Conservation (phyloP, 768 basidiomycete species). For the Holtermanniella nyarrowii region DNA sequence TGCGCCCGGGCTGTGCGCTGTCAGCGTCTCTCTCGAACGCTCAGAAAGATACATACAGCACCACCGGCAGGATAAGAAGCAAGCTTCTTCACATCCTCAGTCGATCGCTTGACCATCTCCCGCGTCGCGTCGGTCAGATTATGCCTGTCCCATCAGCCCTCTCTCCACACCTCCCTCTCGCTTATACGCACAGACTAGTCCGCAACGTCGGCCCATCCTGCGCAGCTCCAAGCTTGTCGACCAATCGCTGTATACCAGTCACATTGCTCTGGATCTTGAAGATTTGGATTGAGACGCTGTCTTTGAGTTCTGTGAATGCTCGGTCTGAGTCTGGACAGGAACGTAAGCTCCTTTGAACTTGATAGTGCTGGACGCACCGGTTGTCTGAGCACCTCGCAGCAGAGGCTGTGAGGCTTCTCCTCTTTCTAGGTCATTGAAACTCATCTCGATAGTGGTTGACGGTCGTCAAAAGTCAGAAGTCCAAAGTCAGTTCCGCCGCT, state of each 20-base stretch:
- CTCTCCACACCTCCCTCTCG: background rate
- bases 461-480: no score
- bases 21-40: no score
- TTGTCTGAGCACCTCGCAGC: constrained; percentile 15
- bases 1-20: constrained; percentile 30
- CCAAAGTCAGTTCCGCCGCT: no score
- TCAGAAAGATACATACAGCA: constrained; percentile 15
- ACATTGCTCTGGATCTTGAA: constrained; percentile 99
- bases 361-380: background rate
- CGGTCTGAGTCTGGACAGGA: constrained; percentile 49
- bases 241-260: constrained; percentile 85
- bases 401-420: constrained; percentile 30
- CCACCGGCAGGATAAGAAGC: constrained; percentile 50
- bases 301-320: constrained; percentile 58
- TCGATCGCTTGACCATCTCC: constrained; percentile 86
- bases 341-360: no score
- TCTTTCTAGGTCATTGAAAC: constrained; percentile 38
- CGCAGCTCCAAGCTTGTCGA: constrained; percentile 83
- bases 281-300: constrained; percentile 57
- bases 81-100: constrained; percentile 84
- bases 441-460: no score
- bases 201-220: constrained; percentile 70
- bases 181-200: constrained; percentile 65
- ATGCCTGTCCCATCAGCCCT: constrained; percentile 49
- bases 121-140: constrained; percentile 90